Base-by-base conservation (phyloP, 2,329 filamentous ascomycete genomes). In the Fusarium pseudograminearum region DNA sequence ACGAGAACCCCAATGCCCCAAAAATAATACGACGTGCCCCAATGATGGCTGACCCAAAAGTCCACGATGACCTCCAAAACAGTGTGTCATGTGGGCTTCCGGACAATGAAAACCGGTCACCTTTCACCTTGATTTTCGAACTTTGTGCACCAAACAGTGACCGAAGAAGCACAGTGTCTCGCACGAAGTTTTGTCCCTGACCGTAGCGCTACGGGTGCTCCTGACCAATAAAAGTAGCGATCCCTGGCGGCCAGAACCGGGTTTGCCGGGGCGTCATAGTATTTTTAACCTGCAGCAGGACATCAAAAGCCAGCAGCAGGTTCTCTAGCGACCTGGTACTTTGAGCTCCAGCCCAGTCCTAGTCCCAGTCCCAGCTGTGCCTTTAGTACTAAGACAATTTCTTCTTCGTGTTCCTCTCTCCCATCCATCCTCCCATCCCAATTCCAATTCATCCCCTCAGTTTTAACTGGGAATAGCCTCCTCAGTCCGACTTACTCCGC, bases 401-500 rank as follows among this genome's bases (percentile, higher is more conserved):
- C 70, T 73, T 74, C 69, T 63, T 58, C 60, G 50, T 69, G 48
- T 59, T 58, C 62, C 61, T 65, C 61, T 65, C 51, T 57, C 36
- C 65, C 40, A 51, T 55, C 44, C 48, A 36, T 63, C 60, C 41
- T 38, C 54, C 34, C 54, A 65, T 64, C 34, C 34, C 59, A 64
- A 57, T 59, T 60, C 59, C 47, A 63, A 58, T 70, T 69, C 63
- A 54, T 70, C 46, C 60, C 66, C 62, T 65, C 68, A 65, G 73
- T 67, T 54, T 58, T 50, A 40, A 58, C 58, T 71, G 69, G 56
- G 68, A 69, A 57, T 41, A 28, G 38, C 36, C 30, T 55, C 53
- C 36, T 60, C 28, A 65, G 67, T 78, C 78, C 78, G 82, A 84
- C 83, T 83, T 83, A 83, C 81, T 84, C 83, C 80, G 81, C 82